Evolutionary conservation across 179 eudicot genomes (phyloP).

Genomic region (Beta lomatogona): DNA sequence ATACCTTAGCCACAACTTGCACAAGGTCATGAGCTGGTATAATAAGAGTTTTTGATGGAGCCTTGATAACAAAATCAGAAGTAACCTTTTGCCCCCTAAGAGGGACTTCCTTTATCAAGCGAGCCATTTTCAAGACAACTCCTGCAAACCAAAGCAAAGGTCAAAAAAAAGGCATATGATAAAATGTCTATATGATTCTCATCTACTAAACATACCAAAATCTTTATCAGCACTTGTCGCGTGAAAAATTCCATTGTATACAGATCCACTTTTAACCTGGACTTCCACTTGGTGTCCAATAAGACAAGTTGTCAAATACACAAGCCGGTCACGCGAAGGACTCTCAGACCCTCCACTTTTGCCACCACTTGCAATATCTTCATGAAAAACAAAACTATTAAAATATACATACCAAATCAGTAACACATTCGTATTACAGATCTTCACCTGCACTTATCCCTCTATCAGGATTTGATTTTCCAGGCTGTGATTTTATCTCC

Average conservation of each 20-base stretch:
- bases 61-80: slow-evolving; percentile 55
- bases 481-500: slow-evolving; percentile 61
- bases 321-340: slow-evolving; percentile 64
- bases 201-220: slow-evolving; percentile 58
- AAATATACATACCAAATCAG: neutral
- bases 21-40: slow-evolving; percentile 83
- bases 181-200: slow-evolving; percentile 7
- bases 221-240: slow-evolving; percentile 71
- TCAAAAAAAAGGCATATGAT: neutral
- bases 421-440: slow-evolving; percentile 11
- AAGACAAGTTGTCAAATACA: slow-evolving; percentile 73
- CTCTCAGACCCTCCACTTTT: slow-evolving; percentile 51
- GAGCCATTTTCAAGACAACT: slow-evolving; percentile 88
- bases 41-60: slow-evolving; percentile 65
- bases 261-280: slow-evolving; percentile 85
- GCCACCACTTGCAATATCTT: slow-evolving; percentile 43
- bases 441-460: slow-evolving; percentile 46
- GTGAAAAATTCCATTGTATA: slow-evolving; percentile 81
- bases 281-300: slow-evolving; percentile 95
- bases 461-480: slow-evolving; percentile 52
- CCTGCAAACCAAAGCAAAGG: slow-evolving; percentile 47
- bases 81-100: slow-evolving; percentile 49
- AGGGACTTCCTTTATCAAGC: slow-evolving; percentile 56
- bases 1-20: slow-evolving; percentile 90
- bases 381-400: slow-evolving; percentile 22